phyloP scores from a whole-genome alignment of 805 yeast genomes.

The Myxozyma nipponensis region DNA sequence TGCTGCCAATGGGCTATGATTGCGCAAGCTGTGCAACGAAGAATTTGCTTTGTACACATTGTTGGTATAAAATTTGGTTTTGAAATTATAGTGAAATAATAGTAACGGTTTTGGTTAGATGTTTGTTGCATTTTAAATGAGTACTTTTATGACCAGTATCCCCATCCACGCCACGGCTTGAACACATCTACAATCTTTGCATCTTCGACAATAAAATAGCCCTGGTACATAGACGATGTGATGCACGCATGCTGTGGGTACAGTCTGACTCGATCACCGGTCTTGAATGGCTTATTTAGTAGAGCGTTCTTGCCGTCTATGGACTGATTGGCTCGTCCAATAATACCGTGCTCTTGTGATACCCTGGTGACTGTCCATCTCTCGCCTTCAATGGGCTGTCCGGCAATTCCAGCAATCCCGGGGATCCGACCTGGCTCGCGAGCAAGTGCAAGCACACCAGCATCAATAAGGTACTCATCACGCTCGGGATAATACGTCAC shows the following conservation, averaged over 20 bases:
- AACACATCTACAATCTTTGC: conserved; percentile 53
- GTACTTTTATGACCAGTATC: neutral
- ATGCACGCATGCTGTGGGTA: conserved; percentile 74
- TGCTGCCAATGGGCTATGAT: conserved; percentile 2
- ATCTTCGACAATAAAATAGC: conserved; percentile 51
- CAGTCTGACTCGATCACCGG: conserved; percentile 53
- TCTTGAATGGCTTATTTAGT: conserved; percentile 18
- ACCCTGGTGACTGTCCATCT: conserved; percentile 65
- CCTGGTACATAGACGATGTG: conserved; percentile 57
- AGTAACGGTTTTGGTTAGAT: neutral
- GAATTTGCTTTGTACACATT: no score
- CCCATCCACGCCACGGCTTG: conserved; percentile 58
- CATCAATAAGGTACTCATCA: conserved; percentile 64
- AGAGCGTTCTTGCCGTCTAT: conserved; percentile 38
- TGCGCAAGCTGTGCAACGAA: no score
- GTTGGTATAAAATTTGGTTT: no score
- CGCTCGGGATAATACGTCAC: conserved; percentile 57
- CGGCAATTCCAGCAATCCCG: conserved; percentile 29
- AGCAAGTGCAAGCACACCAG: conserved; percentile 68
- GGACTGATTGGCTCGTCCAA: conserved; percentile 37
- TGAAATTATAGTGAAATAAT: neutral
- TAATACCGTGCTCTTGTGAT: conserved; percentile 77
- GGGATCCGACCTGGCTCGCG: conserved; percentile 53
- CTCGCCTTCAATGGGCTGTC: conserved; percentile 36
- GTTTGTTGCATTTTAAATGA: neutral